phyloP scores from a whole-genome alignment of 257 asterid genomes.

The Coffea canephora region DNA sequence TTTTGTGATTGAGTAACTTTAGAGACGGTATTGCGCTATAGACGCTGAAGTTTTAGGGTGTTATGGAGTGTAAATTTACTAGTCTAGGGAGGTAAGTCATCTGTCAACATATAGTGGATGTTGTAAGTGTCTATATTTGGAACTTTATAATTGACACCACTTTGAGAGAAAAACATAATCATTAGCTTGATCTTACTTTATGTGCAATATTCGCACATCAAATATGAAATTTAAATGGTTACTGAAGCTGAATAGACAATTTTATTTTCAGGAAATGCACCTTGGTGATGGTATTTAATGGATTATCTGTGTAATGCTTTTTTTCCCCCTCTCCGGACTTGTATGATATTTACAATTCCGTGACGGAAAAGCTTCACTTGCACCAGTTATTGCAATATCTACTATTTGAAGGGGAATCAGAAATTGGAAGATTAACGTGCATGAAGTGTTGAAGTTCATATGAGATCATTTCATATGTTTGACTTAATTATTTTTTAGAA shows the following conservation, averaged over 20 bases:
- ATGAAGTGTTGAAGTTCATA: too few relatives aligned
- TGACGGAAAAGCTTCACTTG: background rate
- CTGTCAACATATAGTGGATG: too few relatives aligned
- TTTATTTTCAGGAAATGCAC: background rate
- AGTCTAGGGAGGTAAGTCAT: too few relatives aligned
- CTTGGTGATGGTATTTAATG: background rate
- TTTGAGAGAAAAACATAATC: background rate
- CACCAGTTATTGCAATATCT: background rate
- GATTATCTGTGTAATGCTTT: background rate
- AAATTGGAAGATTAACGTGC: too few relatives aligned
- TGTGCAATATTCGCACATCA: background rate
- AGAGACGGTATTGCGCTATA: background rate
- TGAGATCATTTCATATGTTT: background rate
- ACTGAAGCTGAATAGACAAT: background rate
- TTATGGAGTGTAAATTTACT: too few relatives aligned
- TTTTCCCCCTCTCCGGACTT: background rate
- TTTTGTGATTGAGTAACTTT: background rate
- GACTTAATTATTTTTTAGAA: background rate
- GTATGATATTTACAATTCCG: background rate
- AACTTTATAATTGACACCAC: background rate
- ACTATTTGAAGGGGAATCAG: too few relatives aligned
- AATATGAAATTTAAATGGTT: background rate
- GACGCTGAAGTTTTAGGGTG: background rate
- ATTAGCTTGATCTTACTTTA: background rate
- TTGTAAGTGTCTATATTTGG: background rate